Base-by-base conservation (phyloP, 2,329 filamentous ascomycete genomes). In the Cercospora sesami region DNA sequence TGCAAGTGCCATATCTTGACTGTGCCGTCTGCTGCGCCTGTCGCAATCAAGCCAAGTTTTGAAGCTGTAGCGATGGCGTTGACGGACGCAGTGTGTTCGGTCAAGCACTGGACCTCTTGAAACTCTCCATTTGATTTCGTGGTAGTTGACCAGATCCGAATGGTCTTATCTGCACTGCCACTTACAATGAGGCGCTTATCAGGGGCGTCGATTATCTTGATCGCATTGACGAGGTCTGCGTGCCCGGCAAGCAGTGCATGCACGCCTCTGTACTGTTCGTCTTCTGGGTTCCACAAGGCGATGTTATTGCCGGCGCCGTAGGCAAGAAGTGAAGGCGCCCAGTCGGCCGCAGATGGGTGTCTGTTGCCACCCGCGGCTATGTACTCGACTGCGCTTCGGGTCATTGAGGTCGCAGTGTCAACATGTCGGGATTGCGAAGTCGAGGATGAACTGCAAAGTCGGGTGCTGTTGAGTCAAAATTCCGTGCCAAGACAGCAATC, bases 281-380 rank as follows among this genome's bases (percentile, higher is more conserved):
- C 82, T 80, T 86, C 66, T 14, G 93, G 93, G 77, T 89, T 84
- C 95, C 95, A 99, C 48, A 98, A 78, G 53, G 93, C 94, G 74
- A 99, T 86, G 80, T 95, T 95, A 73, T 90, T 89, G 80, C 96
- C 92, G 8, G 94, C 90, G 33, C 95, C 95, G 81, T 92, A 99
- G 31, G 93, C 95, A 64, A 99, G 84, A 55, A 93, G 78, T 9
- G 91, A 91, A 71, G 79, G 76, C 18, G 85, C 81, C 95, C 95
- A 99, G 81, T 98, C 94, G 30, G 94, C 94, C 30, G 93, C 91
- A 16, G 90, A 89, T 18, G 94, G 91, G 75, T 98, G 92, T 74
- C 94, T 87, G 80, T 98, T 99, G 58, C 93, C 94, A 69, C 95
- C 95, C 70, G 90, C 89, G 58, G 92, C 90, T 73, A 95, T 83